These are phyloP conservation scores for Backusella westeae DNA, from an alignment of 192 early-diverging fungal species.

Conservation along the genomic window DNA sequence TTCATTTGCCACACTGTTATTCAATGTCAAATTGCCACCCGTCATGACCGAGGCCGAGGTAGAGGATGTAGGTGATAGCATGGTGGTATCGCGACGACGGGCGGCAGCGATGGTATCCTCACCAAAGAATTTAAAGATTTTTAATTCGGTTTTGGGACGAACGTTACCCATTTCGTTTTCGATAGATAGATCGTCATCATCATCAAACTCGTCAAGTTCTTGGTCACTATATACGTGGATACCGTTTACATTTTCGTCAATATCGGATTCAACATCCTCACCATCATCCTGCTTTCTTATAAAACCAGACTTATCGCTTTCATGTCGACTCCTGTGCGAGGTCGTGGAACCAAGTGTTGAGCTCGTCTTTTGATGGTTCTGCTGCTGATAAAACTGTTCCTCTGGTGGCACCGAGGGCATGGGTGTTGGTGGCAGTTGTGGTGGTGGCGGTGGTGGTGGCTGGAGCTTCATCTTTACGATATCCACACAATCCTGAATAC, in stretches of 20 bases:
- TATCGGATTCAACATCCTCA: background rate
- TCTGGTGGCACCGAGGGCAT: background rate
- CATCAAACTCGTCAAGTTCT: background rate
- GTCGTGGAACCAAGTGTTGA: background rate
- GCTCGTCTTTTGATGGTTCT: background rate
- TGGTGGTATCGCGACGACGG: slow-evolving; percentile 15
- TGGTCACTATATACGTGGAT: background rate
- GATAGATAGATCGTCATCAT: background rate
- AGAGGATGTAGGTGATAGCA: background rate
- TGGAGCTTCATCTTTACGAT: background rate
- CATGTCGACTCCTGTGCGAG: background rate
- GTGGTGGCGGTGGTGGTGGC: background rate
- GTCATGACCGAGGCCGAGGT: background rate
- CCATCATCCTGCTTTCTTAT: background rate
- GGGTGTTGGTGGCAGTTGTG: background rate
- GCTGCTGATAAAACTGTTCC: background rate
- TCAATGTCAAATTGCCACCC: background rate
- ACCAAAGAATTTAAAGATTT: slow-evolving; percentile 63
- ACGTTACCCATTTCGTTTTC: background rate
- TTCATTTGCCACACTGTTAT: slow-evolving; percentile 8
- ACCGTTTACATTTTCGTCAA: slow-evolving; percentile 1
- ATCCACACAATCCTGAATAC: background rate
- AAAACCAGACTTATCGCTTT: background rate
- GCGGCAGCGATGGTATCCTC: slow-evolving; percentile 37
- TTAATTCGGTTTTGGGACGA: slow-evolving; percentile 20